Percentiles rank a stretch among this genome's conserved stretches.
These are phyloP conservation scores for Acacia confusa DNA, from an alignment of 306 rosid species.

Conservation along the genomic window DNA sequence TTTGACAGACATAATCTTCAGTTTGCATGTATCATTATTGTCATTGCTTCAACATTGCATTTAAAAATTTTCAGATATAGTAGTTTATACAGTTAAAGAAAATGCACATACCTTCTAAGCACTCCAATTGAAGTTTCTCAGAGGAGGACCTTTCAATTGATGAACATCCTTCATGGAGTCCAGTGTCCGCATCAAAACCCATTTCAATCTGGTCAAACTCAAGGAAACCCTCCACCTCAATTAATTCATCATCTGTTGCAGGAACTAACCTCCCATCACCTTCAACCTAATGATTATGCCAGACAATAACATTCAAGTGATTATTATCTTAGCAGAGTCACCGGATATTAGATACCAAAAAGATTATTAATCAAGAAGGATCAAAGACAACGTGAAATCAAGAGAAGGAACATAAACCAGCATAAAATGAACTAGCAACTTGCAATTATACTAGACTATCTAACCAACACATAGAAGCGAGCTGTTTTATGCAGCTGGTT, in stretches of 20 bases:
- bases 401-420: constrained; percentile 15
- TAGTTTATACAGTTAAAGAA: constrained; percentile 26
- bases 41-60: neutral
- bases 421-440: constrained; percentile 10
- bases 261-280: constrained; percentile 98
- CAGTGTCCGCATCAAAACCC: constrained; percentile 57
- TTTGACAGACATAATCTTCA: constrained; percentile 9
- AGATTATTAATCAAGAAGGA: constrained; percentile 5
- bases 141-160: constrained; percentile 60
- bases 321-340: neutral
- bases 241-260: constrained; percentile 94
- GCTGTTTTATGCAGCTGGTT: too few species aligned
- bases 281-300: constrained; percentile 74
- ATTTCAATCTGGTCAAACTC: constrained; percentile 71
- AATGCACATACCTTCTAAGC: constrained; percentile 62
- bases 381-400: constrained; percentile 5
- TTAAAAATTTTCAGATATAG: constrained; percentile 22
- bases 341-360: neutral
- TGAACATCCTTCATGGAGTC: constrained; percentile 55
- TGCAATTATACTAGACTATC: neutral
- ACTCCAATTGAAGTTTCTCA: constrained; percentile 67
- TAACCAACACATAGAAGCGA: too few species aligned
- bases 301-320: constrained; percentile 21
- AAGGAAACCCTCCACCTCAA: constrained; percentile 86
- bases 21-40: constrained; percentile 12